phyloP scores from a whole-genome alignment of 176 grass and related monocot species.

The Eremochloa ophiuroides region DNA sequence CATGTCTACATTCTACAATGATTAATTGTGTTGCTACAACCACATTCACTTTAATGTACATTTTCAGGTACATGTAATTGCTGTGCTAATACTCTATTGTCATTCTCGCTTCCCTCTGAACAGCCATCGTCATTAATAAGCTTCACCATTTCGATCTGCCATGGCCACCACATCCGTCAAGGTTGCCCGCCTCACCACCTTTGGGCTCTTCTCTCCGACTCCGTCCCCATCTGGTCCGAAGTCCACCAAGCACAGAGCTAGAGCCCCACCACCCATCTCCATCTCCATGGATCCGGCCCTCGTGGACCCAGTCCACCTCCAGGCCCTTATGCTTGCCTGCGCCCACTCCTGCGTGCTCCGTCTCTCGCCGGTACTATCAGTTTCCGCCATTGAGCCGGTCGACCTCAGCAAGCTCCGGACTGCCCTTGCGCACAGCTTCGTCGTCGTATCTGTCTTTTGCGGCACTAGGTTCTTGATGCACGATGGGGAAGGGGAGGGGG shows the following conservation, averaged over 20 bases:
- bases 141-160: neutral
- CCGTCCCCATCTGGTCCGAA: conserved; percentile 21
- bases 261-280: conserved; percentile 56
- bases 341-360: conserved; percentile 64
- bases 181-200: conserved; percentile 27
- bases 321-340: conserved; percentile 61
- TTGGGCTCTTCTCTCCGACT: conserved; percentile 38
- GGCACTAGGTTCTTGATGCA: conserved; percentile 39
- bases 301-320: conserved; percentile 62
- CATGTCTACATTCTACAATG: too few species aligned
- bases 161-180: conserved; percentile 20
- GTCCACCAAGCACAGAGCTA: neutral
- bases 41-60: too few species aligned
- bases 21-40: too few species aligned
- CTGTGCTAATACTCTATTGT: too few species aligned
- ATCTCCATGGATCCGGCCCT: conserved; percentile 64
- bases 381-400: conserved; percentile 23
- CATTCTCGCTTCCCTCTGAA: too few species aligned
- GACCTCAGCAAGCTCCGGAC: conserved; percentile 63
- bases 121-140: too few species aligned
- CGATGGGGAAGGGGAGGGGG: neutral
- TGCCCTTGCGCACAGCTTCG: conserved; percentile 61
- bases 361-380: neutral
- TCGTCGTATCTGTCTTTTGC: conserved; percentile 77
- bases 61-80: too few species aligned